A percentile compares a stretch with the other conserved stretches of the same genome.
Conservation (phyloP, 2,329 filamentous ascomycete genomes). For the Zymoseptoria pseudotritici region DNA sequence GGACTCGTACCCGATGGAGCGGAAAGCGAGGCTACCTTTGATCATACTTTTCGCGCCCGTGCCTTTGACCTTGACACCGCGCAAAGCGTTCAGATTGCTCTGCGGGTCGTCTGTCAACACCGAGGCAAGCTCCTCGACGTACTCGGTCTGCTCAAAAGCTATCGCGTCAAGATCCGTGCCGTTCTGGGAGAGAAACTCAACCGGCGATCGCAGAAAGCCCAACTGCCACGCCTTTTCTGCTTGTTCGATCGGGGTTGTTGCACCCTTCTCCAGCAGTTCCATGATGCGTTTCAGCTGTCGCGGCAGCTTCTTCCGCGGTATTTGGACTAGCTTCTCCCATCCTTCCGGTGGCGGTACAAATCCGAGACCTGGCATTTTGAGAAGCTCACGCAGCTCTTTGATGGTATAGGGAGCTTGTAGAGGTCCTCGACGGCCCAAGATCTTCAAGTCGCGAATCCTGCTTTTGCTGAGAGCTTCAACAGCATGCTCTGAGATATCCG, state of each 20-base stretch:
- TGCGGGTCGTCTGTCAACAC: slow-evolving; percentile 23
- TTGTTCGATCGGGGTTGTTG: slow-evolving; percentile 42
- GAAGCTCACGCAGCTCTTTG: slow-evolving; percentile 84
- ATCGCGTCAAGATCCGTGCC: slow-evolving; percentile 54
- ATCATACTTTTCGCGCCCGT: slow-evolving; percentile 37
- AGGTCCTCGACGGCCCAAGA: slow-evolving; percentile 85
- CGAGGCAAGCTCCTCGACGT: slow-evolving; percentile 8
- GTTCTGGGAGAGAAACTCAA: slow-evolving; percentile 51
- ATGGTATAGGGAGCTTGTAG: slow-evolving; percentile 85
- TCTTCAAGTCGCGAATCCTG: slow-evolving; percentile 67
- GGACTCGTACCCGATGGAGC: slow-evolving; percentile 92
- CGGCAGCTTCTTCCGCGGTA: slow-evolving; percentile 61
- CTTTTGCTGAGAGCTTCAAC: slow-evolving; percentile 65
- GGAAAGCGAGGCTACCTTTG: slow-evolving; percentile 68
- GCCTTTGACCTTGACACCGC: slow-evolving; percentile 19
- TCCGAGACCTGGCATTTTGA: slow-evolving; percentile 64
- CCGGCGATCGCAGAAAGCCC: slow-evolving; percentile 76
- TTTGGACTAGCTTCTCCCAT: slow-evolving; percentile 29
- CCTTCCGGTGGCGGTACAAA: slow-evolving; percentile 52
- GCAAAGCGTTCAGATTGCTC: slow-evolving; percentile 23
- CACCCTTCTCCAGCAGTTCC: slow-evolving; percentile 73
- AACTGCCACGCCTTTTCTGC: slow-evolving; percentile 70
- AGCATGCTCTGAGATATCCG: slow-evolving; percentile 84
- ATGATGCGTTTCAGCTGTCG: slow-evolving; percentile 69
- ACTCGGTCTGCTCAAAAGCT: slow-evolving; percentile 53